Evolutionary conservation across 2,329 filamentous ascomycete species (phyloP), one percentile per base, ranked within the genome.

Genomic region (Stylonectria norvegica): DNA sequence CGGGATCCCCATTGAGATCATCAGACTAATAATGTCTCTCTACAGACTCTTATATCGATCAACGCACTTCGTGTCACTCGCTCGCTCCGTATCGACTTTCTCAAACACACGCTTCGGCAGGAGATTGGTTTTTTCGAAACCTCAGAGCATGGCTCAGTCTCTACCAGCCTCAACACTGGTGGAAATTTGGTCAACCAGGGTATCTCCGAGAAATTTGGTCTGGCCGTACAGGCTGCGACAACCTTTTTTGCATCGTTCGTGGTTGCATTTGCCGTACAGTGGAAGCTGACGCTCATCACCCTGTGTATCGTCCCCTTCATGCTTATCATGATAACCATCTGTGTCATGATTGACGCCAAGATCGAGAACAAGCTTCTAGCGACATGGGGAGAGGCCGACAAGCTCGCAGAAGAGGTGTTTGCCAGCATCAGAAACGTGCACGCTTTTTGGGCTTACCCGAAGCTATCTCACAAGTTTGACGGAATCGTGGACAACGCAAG

Each of bases 221-320:
- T 69, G 10, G 61, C 63, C 4, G 58, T 70, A 16, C 68, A 71
- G 29, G 63, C 58, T 6, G 35, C 65, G 4, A 55, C 68, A 1
- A 60, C 66, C 14, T 63, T 70, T 49, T 39, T 66, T 8, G 53
- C 68, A 19, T 59, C 65, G 4, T 66, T 68, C 42, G 53, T 66
- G 42, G 60, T 66, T 32, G 64, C 68, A 20, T 64, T 71, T 46
- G 37, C 60, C 11, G 63, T 60, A 4, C 63, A 70, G 31, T 72
- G 67, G 66, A 68, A 71, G 53, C 59, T 71, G 8, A 71, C 69
- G 0, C 55, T 72, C 3, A 69, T 72, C 33, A 60, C 49, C 52
- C 20, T 59, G n/a, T 63, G 60, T 28, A 55, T 64, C 17, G 61
- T 59, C 2, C 61, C 59, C 2, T 43, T 57, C 7, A 57, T 56